Percentiles rank a stretch among this genome's conserved stretches.
These are phyloP conservation scores for Aspergillus thermomutatus DNA, from an alignment of 2,329 filamentous ascomycete species.

Conservation along the genomic window DNA sequence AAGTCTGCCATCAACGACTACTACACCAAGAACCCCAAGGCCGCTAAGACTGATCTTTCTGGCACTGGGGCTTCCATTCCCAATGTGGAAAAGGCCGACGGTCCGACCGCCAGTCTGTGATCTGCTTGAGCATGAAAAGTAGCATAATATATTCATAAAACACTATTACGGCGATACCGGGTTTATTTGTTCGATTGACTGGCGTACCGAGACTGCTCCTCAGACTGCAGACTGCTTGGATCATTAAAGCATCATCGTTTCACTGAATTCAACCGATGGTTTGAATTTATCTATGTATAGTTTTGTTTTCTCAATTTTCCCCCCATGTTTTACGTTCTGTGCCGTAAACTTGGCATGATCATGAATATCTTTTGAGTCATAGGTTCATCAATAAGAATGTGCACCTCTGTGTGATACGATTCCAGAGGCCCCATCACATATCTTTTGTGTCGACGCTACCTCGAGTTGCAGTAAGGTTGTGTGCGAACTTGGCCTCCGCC, in stretches of 20 bases:
- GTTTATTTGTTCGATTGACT: constrained; percentile 2
- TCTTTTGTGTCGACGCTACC: constrained; percentile 2
- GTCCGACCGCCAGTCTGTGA: constrained; percentile 21
- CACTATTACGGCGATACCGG: constrained; percentile 8
- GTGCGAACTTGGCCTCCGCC: constrained; percentile 35
- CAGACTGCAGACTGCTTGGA: constrained; percentile 6
- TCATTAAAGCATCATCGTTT: constrained; percentile 8
- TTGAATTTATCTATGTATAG: constrained; percentile 17
- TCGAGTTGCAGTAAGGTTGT: background rate
- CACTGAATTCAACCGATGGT: background rate
- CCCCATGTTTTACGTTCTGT: background rate
- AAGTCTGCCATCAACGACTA: constrained; percentile 89
- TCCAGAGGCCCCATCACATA: background rate
- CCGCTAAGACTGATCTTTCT: constrained; percentile 69
- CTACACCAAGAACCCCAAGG: constrained; percentile 83
- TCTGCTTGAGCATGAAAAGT: constrained; percentile 6
- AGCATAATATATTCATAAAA: constrained; percentile 1
- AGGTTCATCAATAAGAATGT: background rate
- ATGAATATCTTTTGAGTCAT: background rate
- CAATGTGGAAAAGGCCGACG: constrained; percentile 44
- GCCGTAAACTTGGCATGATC: background rate
- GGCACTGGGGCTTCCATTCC: constrained; percentile 70
- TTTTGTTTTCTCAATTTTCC: background rate
- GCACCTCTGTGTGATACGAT: background rate
- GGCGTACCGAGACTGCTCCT: background rate